A percentile compares a stretch with the other conserved stretches of the same genome.
These are phyloP conservation scores for Aurantiochytrium sp. DNA, from an alignment of 108 stramenopile genomes.

Conservation along the genomic window DNA sequence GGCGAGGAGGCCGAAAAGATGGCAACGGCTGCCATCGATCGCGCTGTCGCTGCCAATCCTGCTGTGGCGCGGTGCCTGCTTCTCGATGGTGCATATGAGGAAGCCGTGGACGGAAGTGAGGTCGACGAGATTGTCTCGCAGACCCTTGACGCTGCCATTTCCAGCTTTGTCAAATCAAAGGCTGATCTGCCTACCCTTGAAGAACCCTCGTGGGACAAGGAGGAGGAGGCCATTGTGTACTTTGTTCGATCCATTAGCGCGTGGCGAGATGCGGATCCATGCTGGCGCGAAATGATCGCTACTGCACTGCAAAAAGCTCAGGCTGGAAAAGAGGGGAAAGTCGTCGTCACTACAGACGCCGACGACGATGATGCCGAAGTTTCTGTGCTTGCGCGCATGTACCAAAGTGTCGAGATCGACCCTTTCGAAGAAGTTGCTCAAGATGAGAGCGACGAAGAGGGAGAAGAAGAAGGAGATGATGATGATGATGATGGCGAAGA, in stretches of 20 bases:
- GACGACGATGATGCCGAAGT: not conserved
- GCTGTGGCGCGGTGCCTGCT: not conserved
- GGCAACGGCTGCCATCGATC: not conserved
- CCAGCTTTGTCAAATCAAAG: not conserved
- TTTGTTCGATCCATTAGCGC: not conserved
- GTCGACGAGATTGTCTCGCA: not conserved
- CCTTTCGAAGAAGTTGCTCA: not conserved
- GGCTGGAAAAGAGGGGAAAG: too few species aligned
- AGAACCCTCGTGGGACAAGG: not conserved
- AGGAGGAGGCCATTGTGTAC: not conserved
- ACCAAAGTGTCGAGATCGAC: not conserved
- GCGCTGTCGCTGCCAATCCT: not conserved
- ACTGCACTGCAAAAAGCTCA: not conserved
- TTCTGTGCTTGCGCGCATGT: not conserved
- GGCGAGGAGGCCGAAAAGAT: not conserved
- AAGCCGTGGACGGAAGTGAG: not conserved
- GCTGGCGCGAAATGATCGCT: not conserved
- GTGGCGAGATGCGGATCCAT: not conserved
- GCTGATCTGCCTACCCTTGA: not conserved
- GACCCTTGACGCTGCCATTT: not conserved
- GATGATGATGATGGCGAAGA: not conserved
- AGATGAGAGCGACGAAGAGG: not conserved
- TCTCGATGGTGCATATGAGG: not conserved
- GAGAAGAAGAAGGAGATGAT: not conserved
- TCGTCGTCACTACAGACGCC: too few species aligned